phyloP scores from a whole-genome alignment of 2,329 filamentous ascomycete genomes.

The Verticillium alfalfae region DNA sequence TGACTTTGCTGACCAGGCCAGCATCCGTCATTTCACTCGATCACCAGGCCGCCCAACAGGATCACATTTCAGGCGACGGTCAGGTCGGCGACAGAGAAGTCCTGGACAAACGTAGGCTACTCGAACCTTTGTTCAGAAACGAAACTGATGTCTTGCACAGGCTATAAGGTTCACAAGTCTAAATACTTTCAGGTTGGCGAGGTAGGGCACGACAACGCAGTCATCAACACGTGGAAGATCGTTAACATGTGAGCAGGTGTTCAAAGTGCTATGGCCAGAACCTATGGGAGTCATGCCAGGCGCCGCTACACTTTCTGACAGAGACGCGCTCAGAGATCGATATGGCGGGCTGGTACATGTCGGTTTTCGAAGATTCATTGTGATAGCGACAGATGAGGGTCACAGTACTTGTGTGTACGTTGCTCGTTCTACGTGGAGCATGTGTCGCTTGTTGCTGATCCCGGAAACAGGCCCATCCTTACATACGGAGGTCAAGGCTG shows the following conservation, averaged over 20 bases:
- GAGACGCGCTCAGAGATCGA: constrained; percentile 24
- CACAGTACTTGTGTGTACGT: constrained; percentile 53
- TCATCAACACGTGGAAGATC: neutral
- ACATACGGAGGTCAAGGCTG: constrained; percentile 50
- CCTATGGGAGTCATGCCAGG: constrained; percentile 33
- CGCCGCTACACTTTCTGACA: constrained; percentile 23
- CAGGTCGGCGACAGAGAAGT: constrained; percentile 4
- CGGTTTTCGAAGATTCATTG: constrained; percentile 49
- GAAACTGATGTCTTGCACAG: constrained; percentile 16
- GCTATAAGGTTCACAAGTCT: constrained; percentile 32
- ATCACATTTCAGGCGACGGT: neutral
- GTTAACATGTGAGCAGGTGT: constrained; percentile 30
- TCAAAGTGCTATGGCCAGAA: constrained; percentile 51
- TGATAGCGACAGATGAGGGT: constrained; percentile 44
- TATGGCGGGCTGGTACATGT: constrained; percentile 36
- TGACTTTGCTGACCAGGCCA: neutral
- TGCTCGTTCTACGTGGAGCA: neutral
- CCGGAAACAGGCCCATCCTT: constrained; percentile 40
- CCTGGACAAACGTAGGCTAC: constrained; percentile 29
- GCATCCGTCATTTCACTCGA: neutral
- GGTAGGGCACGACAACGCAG: constrained; percentile 18
- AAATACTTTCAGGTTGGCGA: constrained; percentile 32
- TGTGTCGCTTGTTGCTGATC: constrained; percentile 1
- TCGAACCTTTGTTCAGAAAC: neutral
- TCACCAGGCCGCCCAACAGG: too few species aligned